Conservation (phyloP, 345 rosid genomes). For the Gossypium ekmanianum region DNA sequence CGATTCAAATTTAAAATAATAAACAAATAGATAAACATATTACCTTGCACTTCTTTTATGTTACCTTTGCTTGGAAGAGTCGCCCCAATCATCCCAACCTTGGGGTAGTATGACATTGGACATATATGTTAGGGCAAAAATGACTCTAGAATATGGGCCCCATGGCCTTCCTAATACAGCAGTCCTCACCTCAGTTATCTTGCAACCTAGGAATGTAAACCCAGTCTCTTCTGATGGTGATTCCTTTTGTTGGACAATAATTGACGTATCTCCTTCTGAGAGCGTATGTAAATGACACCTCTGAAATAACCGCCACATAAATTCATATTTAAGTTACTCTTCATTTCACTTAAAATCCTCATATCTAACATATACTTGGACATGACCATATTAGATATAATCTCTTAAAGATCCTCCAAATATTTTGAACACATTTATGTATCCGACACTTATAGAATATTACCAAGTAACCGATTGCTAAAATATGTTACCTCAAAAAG, state of each 20-base stretch:
- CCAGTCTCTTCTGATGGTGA: constrained; percentile 16
- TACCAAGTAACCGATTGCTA: neutral
- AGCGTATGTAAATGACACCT: constrained; percentile 16
- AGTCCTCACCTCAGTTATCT: constrained; percentile 12
- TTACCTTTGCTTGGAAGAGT: constrained; percentile 13
- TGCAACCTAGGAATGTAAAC: constrained; percentile 17
- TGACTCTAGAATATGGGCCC: constrained; percentile 21
- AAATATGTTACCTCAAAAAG: constrained; percentile 16
- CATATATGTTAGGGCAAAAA: constrained; percentile 13
- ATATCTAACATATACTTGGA: too few relatives aligned
- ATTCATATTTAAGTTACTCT: too few relatives aligned
- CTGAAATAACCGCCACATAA: neutral
- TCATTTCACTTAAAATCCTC: too few relatives aligned
- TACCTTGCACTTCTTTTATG: neutral
- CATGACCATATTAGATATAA: too few relatives aligned
- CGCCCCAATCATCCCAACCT: constrained; percentile 20
- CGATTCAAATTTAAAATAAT: too few relatives aligned
- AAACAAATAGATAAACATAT: neutral
- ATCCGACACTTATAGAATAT: neutral
- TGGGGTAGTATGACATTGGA: constrained; percentile 14
- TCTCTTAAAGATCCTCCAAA: too few relatives aligned
- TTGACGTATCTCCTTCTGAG: neutral
- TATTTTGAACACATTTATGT: too few relatives aligned
- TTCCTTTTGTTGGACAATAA: constrained; percentile 10
- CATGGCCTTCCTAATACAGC: constrained; percentile 18